Conservation (phyloP, 257 asterid species). For the Fraxinus cuspidata region DNA sequence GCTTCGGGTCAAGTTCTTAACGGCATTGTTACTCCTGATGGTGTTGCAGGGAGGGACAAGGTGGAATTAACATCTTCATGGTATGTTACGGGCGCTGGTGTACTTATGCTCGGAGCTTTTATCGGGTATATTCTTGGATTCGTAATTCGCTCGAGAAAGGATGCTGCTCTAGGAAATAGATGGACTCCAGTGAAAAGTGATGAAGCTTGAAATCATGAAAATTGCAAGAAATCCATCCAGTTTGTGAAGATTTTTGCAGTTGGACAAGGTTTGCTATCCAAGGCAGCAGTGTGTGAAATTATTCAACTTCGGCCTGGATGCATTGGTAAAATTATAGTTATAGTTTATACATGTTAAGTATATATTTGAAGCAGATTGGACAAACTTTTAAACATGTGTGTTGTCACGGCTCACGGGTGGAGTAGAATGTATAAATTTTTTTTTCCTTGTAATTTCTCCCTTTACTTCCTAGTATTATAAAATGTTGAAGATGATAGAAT, state of each 20-base stretch:
- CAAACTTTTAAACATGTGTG: background rate
- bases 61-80: slow-evolving; percentile 23
- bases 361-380: background rate
- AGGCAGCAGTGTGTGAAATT: background rate
- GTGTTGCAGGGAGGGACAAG: background rate
- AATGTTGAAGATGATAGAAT: background rate
- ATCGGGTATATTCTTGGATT: slow-evolving; percentile 42
- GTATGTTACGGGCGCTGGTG: slow-evolving; percentile 30
- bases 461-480: background rate
- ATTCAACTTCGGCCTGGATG: background rate
- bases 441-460: background rate
- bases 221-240: background rate
- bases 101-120: slow-evolving; percentile 43
- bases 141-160: slow-evolving; percentile 29
- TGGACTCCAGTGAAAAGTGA: slow-evolving; percentile 43
- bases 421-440: background rate
- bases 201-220: slow-evolving; percentile 2
- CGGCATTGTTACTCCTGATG: slow-evolving; percentile 20
- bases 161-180: slow-evolving; percentile 5
- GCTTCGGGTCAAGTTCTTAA: slow-evolving; percentile 48
- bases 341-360: background rate
- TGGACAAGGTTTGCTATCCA: background rate
- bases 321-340: background rate
- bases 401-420: too few species aligned
- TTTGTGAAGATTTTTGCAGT: background rate